Base-by-base conservation (phyloP, 225 moss, liverwort and hornwort genomes). In the Asterella californica region DNA sequence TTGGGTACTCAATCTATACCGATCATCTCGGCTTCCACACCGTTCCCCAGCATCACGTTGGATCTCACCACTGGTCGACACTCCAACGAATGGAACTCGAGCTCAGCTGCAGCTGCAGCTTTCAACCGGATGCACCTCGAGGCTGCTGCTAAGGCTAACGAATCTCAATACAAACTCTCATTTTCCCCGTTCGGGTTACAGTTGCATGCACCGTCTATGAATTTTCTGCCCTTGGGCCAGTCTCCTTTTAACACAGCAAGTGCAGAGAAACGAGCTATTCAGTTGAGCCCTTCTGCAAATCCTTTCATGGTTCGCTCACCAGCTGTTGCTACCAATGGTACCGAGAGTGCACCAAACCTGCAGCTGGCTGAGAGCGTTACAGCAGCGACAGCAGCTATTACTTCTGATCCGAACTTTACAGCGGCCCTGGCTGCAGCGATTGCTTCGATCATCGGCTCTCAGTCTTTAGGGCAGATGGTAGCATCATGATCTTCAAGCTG, bases 351-450 rank as follows among this genome's bases (percentile, higher is more conserved):
- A 72, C 48, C 25, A 49, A 72, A 86, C 52, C 29, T 75, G 21
- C 47, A 65, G 21, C 74, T 95, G 30, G 86, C 89, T 37, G 92
- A 97, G 9, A 92, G 88, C 5, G 90, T 97, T 8, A 89, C 84
- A 0, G 92, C 93, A 1, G 93, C 95, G 9, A 91, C 92, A 10
- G 96, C 92, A 18, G 94, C 96, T 10, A 97, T 97, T 11, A 97
- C 96, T 4, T 81, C 96, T 17, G 91, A 97, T 79, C 96, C 96
- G 0, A 92, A 84, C 14, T 97, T 97, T 46, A 94, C 96, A 8
- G 93, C 90, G 0, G 93, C 94, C 15, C 67, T 97, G 33, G 96
- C 96, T 9, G 90, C 92, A 48, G 96, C 96, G 11, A 93, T 97
- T 47, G 88, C 96, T 0, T 89, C 94, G 37, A 92, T 97, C 66